Evolutionary conservation across 768 basidiomycete species (phyloP), one percentile per base, ranked within the genome.

Genomic region (Suillus placidus): DNA sequence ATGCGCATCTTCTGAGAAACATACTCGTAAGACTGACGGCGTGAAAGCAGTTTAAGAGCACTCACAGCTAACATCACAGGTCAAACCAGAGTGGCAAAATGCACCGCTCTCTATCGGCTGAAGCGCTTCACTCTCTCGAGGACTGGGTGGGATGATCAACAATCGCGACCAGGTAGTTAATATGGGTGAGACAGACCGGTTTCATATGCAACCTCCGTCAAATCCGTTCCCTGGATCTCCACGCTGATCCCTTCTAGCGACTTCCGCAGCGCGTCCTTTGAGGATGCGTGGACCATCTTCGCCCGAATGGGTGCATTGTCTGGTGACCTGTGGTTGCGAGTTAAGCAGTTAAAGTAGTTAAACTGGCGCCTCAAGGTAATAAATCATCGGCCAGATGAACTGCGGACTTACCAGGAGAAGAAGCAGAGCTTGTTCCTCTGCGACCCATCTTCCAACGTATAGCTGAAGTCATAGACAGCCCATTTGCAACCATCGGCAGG

Each of bases 381-480:
- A 14, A 16, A 60, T 16, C 1, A 30, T 20, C 34, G 18, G 34
- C 26, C 23, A 30, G 20, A 54, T 35, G 26, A 30, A 40, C 1
- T 34, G n/a, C n/a, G 18, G 18, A 87, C 91, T 77, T 74, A 97
- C 97, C 97, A 99, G 57, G 87, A 85, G 74, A 87, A 72, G 76
- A 98, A 96, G 69, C 82, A 77, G 64, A 98, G 81, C 83, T 97
- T 99, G 83, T 88, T 94, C 78, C 95, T 85, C 80, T 85, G 88
- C 43, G 81, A 85, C 40, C 83, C 90, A 10, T 82, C 89, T 63
- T 84, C 88, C 74, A 84, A 87, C 80, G 90, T 85, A 72, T 84
- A 98, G 70, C 93, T 89, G 68, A 96, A 90, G 77, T 99, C 95
- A 72, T 95, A 97, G 30, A 98, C 85, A n/a, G 91, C 96, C 87